A percentile compares a stretch with the other conserved stretches of the same genome.
Conservation (phyloP, 148 eudicot genomes). For the Rhododendron kiyosumense region DNA sequence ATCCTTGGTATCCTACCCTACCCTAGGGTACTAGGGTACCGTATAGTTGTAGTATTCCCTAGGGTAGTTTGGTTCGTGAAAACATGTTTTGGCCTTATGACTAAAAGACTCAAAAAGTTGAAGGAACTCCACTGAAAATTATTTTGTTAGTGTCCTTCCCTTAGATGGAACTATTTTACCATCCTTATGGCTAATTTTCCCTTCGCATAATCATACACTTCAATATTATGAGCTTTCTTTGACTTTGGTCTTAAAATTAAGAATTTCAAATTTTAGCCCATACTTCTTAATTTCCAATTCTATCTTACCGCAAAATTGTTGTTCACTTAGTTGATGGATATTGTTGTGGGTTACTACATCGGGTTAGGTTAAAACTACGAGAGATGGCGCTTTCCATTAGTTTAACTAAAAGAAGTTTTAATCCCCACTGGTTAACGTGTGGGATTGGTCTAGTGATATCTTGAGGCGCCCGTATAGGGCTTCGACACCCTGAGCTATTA, state of each 20-base stretch:
- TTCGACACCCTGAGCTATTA: not conserved
- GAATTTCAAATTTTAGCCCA: not conserved
- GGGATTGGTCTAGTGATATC: not conserved
- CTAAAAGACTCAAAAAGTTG: no score
- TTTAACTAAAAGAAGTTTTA: not conserved
- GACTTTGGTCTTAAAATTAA: not conserved
- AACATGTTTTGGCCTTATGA: no score
- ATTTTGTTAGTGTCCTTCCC: no score
- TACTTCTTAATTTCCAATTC: not conserved
- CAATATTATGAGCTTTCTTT: not conserved
- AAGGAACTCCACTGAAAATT: no score
- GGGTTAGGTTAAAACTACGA: not conserved
- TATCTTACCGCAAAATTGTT: not conserved
- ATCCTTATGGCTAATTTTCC: no score
- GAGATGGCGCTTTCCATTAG: not conserved
- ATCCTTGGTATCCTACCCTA: no score
- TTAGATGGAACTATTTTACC: no score
- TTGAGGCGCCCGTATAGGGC: not conserved
- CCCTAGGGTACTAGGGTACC: no score
- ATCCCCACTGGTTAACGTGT: not conserved
- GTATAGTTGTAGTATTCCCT: no score
- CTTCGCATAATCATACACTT: not conserved
- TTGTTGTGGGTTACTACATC: not conserved
- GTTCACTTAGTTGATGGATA: not conserved
- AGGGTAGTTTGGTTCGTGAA: no score